Conservation (phyloP, 495 filamentous ascomycete genomes). For the Stereocaulon alpinum region DNA sequence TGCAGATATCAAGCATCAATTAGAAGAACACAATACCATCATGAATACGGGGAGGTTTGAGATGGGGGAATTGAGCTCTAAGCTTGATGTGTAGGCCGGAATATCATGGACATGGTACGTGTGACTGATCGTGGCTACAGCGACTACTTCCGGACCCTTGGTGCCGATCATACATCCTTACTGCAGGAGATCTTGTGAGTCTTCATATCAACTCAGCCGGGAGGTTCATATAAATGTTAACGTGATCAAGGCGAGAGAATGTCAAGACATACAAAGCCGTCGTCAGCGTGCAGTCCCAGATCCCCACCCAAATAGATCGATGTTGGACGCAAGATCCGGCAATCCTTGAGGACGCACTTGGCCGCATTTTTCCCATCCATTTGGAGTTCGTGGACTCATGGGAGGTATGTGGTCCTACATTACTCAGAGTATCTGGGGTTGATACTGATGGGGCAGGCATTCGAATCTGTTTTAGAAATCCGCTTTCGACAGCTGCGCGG, state of each 20-base stretch:
- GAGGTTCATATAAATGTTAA: background rate
- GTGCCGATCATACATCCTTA: background rate
- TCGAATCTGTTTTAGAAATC: slow-evolving; percentile 1
- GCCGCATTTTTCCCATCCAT: slow-evolving; percentile 3
- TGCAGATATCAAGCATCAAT: background rate
- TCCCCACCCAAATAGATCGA: background rate
- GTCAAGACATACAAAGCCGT: slow-evolving; percentile 4
- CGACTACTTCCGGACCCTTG: background rate
- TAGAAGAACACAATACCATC: background rate
- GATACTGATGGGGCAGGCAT: slow-evolving; percentile 2
- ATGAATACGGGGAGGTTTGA: background rate
- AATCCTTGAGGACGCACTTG: slow-evolving; percentile 12
- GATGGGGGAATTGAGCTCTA: background rate
- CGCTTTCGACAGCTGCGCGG: slow-evolving; percentile 1
- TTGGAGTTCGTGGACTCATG: slow-evolving; percentile 14
- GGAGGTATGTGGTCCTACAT: background rate
- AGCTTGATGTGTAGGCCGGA: slow-evolving; percentile 1
- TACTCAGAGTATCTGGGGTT: background rate
- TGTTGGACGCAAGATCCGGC: slow-evolving; percentile 9
- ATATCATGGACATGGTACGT: background rate
- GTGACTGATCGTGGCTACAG: background rate
- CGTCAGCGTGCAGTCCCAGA: background rate
- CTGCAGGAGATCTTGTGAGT: slow-evolving; percentile 1
- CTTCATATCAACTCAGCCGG: background rate
- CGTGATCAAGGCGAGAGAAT: slow-evolving; percentile 5